phyloP scores from a whole-genome alignment of 306 rosid species.

The Sophora flavescens region DNA sequence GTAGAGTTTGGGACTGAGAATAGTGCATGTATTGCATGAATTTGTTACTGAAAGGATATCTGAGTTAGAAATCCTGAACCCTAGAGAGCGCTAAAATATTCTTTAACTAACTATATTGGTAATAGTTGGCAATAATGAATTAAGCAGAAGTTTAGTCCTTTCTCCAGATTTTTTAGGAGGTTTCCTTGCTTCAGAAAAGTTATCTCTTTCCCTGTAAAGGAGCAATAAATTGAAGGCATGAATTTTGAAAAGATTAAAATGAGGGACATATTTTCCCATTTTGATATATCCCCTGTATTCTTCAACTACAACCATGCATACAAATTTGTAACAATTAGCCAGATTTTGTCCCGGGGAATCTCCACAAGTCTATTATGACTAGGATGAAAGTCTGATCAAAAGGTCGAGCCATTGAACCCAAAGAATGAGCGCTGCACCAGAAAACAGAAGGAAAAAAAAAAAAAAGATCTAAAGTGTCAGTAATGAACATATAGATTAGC shows the following conservation, averaged over 20 bases:
- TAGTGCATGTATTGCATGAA: too few species aligned
- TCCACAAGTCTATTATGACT: constrained; percentile 13
- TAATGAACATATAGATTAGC: constrained; percentile 9
- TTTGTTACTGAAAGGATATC: too few species aligned
- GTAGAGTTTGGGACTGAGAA: too few species aligned
- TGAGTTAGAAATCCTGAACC: too few species aligned
- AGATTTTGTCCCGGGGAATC: constrained; percentile 14
- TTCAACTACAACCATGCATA: constrained; percentile 43
- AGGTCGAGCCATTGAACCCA: constrained; percentile 94
- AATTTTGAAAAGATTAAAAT: constrained; percentile 1
- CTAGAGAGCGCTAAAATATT: too few species aligned
- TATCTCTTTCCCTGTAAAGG: neutral
- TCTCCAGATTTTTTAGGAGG: neutral
- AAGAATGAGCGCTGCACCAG: constrained; percentile 76
- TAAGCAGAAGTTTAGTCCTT: too few species aligned
- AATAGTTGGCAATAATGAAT: too few species aligned
- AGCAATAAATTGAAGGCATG: constrained; percentile 28
- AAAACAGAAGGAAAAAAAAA: constrained; percentile 40
- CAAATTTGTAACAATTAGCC: constrained; percentile 31
- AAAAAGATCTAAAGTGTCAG: constrained; percentile 18
- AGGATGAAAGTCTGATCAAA: constrained; percentile 53
- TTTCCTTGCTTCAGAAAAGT: neutral
- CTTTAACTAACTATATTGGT: too few species aligned
- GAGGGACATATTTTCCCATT: constrained; percentile 31
- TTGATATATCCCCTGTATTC: constrained; percentile 27